A percentile compares a stretch with the other conserved stretches of the same genome.
Conservation (phyloP, 2,329 filamentous ascomycete species). For the Sporothrix globosa region DNA sequence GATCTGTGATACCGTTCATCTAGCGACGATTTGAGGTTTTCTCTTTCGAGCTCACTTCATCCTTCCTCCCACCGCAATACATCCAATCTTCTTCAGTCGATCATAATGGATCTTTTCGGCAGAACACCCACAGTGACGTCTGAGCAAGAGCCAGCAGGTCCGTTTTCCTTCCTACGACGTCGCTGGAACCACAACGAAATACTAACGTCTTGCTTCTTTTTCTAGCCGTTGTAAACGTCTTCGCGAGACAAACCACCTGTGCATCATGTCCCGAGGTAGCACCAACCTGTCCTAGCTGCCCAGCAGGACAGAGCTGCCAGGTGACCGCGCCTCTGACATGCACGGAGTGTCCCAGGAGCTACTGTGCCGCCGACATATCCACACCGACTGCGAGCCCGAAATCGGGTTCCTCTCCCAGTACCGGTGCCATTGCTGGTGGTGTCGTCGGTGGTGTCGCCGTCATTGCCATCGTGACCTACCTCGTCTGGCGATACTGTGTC, state of each 20-base stretch:
- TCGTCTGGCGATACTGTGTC: constrained; percentile 87
- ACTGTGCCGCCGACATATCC: constrained; percentile 47
- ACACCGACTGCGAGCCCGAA: constrained; percentile 36
- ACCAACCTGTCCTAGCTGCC: constrained; percentile 53
- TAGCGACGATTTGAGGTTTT: not conserved
- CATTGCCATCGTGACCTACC: constrained; percentile 73
- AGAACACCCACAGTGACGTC: constrained; percentile 18
- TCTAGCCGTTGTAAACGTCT: constrained; percentile 41
- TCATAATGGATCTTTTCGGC: constrained; percentile 9
- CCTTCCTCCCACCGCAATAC: not conserved
- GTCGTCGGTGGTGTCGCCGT: constrained; percentile 82
- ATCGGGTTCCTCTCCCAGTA: constrained; percentile 60
- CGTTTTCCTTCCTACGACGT: not conserved
- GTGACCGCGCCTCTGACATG: constrained; percentile 53
- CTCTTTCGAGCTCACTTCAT: not conserved
- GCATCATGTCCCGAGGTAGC: constrained; percentile 50
- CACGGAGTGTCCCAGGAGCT: constrained; percentile 51
- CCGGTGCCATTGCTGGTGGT: constrained; percentile 87
- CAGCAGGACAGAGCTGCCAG: constrained; percentile 49
- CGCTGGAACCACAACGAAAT: not conserved
- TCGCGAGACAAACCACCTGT: constrained; percentile 50
- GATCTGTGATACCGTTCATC: constrained; percentile 9
- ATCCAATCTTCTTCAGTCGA: not conserved
- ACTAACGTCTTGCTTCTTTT: constrained; percentile 1
- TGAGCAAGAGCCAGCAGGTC: constrained; percentile 18